Base-by-base conservation (phyloP, 2,329 filamentous ascomycete genomes). In the Aspergillus sp. region DNA sequence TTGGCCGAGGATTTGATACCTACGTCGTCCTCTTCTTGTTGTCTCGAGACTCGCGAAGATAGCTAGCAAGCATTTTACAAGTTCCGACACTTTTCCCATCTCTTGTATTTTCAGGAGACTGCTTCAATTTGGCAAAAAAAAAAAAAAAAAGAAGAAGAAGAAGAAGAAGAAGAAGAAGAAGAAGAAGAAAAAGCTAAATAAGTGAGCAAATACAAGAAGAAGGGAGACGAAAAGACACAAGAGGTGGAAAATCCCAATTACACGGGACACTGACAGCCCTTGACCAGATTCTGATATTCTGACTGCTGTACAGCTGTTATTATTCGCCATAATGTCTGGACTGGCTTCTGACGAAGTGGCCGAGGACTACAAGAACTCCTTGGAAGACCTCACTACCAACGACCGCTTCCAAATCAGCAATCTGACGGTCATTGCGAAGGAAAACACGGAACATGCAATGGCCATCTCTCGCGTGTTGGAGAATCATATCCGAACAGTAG, bases 321-420 rank as follows among this genome's bases (percentile, higher is more conserved):
- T 74, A 85, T 85, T 20, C 10, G 37, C 72, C 75, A 77, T 71
- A 74, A 86, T 85, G 82, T 75, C 77, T 56, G 76, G 75, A 56
- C 66, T 74, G 56, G 71, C 75, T 49, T 84, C 86, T 55, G 89
- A 88, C 67, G 90, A 95, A 72, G 88, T 98, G 60, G 90, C 90
- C 54, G 86, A 91, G 70, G 93, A 97, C 73, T 98, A 95, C 74
- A 88, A 86, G 67, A 87, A 89, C 64, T 93, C 90, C 47, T 77
- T 98, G 66, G 88, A 95, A 73, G 91, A 96, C 70, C 78, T 98
- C 62, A 88, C 86, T 56, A 81, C 84, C 66, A 96, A 96, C 73
- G 88, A 89, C 72, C 85, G 90, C 64, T 89, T 89, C 71, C 91
- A 97, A 72, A 98, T 98, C 69, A 91, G 87, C 77, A 97, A 94